Evolutionary conservation across 75 land plant genomes (phyloP).

Genomic region (Sequoiadendron giganteum): DNA sequence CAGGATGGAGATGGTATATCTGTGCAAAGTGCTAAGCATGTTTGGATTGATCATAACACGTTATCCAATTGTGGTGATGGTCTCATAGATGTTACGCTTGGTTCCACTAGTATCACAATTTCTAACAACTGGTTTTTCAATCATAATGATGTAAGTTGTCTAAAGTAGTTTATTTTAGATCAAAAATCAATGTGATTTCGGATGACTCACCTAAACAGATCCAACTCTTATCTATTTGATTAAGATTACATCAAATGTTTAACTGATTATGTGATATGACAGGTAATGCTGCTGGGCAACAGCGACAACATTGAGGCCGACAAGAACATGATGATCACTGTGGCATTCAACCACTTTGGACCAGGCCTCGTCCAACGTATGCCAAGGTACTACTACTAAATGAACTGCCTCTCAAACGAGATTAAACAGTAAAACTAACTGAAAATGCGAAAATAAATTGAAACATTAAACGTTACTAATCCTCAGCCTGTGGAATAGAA

Average conservation of each 20-base stretch:
- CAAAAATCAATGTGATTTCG: too few species aligned
- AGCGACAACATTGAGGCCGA: constrained; percentile 41
- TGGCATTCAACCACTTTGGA: constrained; percentile 78
- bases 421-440: background rate
- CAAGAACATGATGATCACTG: constrained; percentile 64
- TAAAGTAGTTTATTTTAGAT: too few species aligned
- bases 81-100: constrained; percentile 24
- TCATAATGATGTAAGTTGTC: constrained; percentile 24
- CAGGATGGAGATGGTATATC: constrained; percentile 33
- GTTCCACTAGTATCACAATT: constrained; percentile 14
- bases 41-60: constrained; percentile 32
- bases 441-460: background rate
- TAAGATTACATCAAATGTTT: background rate
- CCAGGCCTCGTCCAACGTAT: constrained; percentile 61
- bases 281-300: constrained; percentile 16
- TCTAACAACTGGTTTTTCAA: constrained; percentile 22
- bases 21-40: constrained; percentile 19
- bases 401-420: too few species aligned
- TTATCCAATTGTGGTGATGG: constrained; percentile 20
- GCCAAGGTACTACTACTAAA: constrained; percentile 50
- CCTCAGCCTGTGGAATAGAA: too few species aligned
- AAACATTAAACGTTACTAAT: too few species aligned
- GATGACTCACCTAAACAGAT: too few species aligned
- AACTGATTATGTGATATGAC: background rate
- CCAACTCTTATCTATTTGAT: background rate